Conservation (phyloP, 1,139 yeast species). For the Taphrina sp. region DNA sequence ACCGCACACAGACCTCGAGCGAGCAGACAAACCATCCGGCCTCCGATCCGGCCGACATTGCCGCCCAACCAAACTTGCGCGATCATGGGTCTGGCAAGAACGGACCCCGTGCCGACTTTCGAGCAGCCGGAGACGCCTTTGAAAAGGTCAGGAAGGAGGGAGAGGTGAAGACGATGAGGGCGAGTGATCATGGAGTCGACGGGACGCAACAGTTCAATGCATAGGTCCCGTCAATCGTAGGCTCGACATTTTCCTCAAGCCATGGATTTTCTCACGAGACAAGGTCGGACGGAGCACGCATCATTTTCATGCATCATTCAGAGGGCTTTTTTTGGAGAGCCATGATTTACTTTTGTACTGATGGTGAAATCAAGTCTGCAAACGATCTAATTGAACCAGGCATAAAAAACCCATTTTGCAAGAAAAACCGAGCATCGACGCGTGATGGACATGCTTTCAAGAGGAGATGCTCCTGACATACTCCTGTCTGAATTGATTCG, state of each 20-base stretch:
- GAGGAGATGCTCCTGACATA: slow-evolving; percentile 46
- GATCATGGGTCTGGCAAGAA: slow-evolving; percentile 17
- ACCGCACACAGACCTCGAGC: background rate
- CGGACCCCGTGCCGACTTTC: slow-evolving; percentile 16
- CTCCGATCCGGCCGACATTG: background rate
- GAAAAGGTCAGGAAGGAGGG: slow-evolving; percentile 10
- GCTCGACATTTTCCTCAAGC: too few species aligned
- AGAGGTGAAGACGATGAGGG: background rate
- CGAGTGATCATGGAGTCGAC: slow-evolving; percentile 9
- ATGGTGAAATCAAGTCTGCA: too few species aligned
- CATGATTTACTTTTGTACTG: too few species aligned
- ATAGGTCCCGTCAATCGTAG: too few species aligned
- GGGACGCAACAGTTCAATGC: slow-evolving; percentile 8
- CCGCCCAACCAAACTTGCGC: background rate
- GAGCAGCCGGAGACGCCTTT: slow-evolving; percentile 9
- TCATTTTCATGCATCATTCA: too few species aligned
- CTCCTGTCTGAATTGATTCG: slow-evolving; percentile 47
- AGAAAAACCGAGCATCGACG: too few species aligned
- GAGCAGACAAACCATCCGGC: slow-evolving; percentile 5
- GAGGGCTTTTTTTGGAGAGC: too few species aligned
- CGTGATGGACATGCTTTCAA: too few species aligned
- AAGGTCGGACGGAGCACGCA: too few species aligned
- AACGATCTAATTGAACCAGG: too few species aligned
- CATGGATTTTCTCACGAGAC: too few species aligned
- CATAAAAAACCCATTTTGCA: too few species aligned